phyloP scores from a whole-genome alignment of 2,329 filamentous ascomycete species.

The Chaetomiaceae sp. region DNA sequence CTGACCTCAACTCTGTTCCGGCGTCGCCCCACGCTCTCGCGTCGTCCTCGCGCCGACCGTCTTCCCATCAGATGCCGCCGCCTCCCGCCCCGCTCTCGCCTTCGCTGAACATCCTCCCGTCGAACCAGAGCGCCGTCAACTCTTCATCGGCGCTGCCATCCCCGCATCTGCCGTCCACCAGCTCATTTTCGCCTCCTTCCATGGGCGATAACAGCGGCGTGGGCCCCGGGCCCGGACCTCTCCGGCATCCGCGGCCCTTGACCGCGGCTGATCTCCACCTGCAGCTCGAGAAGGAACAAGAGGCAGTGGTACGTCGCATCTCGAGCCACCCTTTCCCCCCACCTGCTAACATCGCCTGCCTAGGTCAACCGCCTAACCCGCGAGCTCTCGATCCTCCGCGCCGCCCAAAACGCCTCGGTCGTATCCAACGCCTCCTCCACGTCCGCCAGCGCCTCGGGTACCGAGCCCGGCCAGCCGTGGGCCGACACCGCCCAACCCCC shows the following conservation, averaged over 20 bases:
- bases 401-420: constrained; percentile 62
- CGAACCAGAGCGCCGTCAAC: constrained; percentile 49
- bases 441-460: constrained; percentile 49
- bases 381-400: constrained; percentile 78
- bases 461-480: constrained; percentile 43
- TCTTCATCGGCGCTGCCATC: constrained; percentile 34
- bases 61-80: constrained; percentile 42
- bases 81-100: constrained; percentile 38
- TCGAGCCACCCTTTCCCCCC: neutral
- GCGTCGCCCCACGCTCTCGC: constrained; percentile 45
- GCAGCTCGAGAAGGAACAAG: constrained; percentile 91
- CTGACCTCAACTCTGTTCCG: constrained; percentile 54
- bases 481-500: constrained; percentile 45
- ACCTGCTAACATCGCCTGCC: constrained; percentile 2
- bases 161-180: constrained; percentile 30
- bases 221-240: constrained; percentile 61
- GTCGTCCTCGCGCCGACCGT: constrained; percentile 39
- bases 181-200: constrained; percentile 19
- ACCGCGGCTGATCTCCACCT: constrained; percentile 86
- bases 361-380: constrained; percentile 90
- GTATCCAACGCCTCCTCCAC: constrained; percentile 62
- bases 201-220: constrained; percentile 42
- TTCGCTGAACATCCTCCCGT: constrained; percentile 54
- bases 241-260: constrained; percentile 81
- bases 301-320: constrained; percentile 68